A percentile compares a stretch with the other conserved stretches of the same genome.
These are phyloP conservation scores for Paxillus involutus DNA, from an alignment of 768 basidiomycete genomes.

Conservation along the genomic window DNA sequence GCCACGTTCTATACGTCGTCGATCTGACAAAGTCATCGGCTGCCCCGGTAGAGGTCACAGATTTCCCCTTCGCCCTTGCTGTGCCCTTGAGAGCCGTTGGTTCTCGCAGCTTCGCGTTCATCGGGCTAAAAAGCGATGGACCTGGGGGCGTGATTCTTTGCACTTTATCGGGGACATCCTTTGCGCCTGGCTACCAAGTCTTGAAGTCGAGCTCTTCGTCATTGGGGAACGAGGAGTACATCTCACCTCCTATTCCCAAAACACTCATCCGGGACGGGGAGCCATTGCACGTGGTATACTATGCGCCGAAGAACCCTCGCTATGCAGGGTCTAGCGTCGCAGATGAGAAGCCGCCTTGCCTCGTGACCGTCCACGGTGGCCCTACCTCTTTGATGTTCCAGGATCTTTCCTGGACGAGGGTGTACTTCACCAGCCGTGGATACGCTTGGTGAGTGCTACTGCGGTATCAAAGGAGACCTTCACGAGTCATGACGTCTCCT, in stretches of 20 bases:
- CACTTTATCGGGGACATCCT: conserved; percentile 3
- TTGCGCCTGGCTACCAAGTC: background rate
- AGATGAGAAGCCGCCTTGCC: conserved; percentile 63
- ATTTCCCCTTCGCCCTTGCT: background rate
- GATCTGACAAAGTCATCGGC: conserved; percentile 11
- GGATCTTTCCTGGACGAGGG: conserved; percentile 49
- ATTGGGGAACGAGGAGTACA: background rate
- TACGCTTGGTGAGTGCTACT: conserved; percentile 55
- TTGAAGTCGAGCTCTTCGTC: conserved; percentile 15
- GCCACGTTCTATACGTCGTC: conserved; percentile 33
- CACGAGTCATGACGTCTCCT: conserved; percentile 15
- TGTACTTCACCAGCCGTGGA: conserved; percentile 68
- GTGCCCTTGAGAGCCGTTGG: background rate
- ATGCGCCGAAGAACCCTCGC: conserved; percentile 59
- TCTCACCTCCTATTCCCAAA: conserved; percentile 13
- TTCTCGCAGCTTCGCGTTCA: background rate
- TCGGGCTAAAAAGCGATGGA: conserved; percentile 2
- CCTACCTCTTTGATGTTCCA: conserved; percentile 53
- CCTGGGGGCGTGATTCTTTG: background rate
- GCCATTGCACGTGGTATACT: conserved; percentile 54
- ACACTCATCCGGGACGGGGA: conserved; percentile 12
- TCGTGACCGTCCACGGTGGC: conserved; percentile 68
- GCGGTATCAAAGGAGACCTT: background rate
- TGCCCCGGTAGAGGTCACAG: conserved; percentile 9
- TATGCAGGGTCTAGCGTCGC: conserved; percentile 43